These are phyloP conservation scores for Chamaenerion angustifolium DNA, from an alignment of 345 rosid species.

Conservation along the genomic window DNA sequence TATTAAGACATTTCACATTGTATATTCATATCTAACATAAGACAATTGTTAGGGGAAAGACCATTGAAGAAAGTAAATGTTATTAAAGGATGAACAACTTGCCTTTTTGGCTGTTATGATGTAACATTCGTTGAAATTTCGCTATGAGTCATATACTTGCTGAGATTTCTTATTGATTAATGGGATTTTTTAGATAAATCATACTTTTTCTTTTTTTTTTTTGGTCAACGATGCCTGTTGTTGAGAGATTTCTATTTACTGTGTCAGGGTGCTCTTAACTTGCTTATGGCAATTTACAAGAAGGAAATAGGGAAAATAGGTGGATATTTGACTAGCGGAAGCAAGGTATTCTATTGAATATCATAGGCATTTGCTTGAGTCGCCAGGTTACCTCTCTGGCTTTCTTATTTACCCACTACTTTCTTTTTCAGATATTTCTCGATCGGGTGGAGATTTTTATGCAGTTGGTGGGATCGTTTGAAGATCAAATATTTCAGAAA, in stretches of 20 bases:
- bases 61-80: too few species aligned
- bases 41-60: too few species aligned
- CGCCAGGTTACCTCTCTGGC: conserved; percentile 3
- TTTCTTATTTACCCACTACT: conserved; percentile 4
- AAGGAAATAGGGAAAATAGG: conserved; percentile 50
- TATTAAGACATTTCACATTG: too few species aligned
- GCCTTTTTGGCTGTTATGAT: background rate
- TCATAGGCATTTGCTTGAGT: conserved; percentile 5
- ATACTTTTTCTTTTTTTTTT: too few species aligned
- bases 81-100: background rate
- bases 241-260: background rate
- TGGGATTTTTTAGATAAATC: background rate
- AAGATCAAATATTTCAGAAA: conserved; percentile 75
- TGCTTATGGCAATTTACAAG: conserved; percentile 75
- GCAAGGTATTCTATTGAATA: conserved; percentile 43
- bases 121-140: too few species aligned
- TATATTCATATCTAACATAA: too few species aligned
- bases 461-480: conserved; percentile 76
- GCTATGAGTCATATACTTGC: background rate
- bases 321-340: conserved; percentile 58
- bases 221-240: background rate
- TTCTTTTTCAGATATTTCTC: conserved; percentile 50
- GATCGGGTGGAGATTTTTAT: conserved; percentile 68
- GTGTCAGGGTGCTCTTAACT: conserved; percentile 81
- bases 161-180: background rate